These are phyloP conservation scores for Pseudogymnoascus sp. DNA, from an alignment of 2,329 filamentous ascomycete species.

Conservation along the genomic window DNA sequence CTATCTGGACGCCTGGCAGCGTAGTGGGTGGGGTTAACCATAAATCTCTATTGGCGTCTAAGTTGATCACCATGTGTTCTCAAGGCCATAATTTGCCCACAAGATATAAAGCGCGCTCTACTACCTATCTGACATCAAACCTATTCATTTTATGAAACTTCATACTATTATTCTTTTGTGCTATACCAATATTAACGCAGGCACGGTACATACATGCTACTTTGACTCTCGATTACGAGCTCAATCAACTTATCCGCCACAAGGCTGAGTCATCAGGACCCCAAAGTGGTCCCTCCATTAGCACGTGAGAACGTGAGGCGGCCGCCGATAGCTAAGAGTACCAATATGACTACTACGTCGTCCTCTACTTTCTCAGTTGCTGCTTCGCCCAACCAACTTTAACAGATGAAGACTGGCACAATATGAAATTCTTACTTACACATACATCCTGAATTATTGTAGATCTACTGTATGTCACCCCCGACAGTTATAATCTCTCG, in stretches of 20 bases:
- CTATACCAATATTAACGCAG: neutral
- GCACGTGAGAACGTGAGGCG: neutral
- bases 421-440: neutral
- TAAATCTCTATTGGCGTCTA: neutral
- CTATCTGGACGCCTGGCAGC: neutral
- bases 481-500: neutral
- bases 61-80: neutral
- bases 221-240: neutral
- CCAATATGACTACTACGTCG: neutral
- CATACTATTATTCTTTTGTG: neutral
- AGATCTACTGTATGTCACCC: constrained; percentile 2
- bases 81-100: neutral
- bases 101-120: neutral
- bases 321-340: neutral
- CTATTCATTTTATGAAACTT: neutral
- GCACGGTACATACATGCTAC: neutral
- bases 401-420: neutral
- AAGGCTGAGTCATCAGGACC: neutral
- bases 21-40: constrained; percentile 1
- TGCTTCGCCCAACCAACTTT: neutral
- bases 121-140: neutral
- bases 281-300: constrained; percentile 3
- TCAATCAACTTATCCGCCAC: constrained; percentile 1
- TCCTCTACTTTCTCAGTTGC: neutral
- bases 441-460: neutral